Percentiles rank a stretch among this genome's conserved stretches.
Evolutionary conservation across 306 rosid genomes (phyloP).

Genomic region (Malus fusca): DNA sequence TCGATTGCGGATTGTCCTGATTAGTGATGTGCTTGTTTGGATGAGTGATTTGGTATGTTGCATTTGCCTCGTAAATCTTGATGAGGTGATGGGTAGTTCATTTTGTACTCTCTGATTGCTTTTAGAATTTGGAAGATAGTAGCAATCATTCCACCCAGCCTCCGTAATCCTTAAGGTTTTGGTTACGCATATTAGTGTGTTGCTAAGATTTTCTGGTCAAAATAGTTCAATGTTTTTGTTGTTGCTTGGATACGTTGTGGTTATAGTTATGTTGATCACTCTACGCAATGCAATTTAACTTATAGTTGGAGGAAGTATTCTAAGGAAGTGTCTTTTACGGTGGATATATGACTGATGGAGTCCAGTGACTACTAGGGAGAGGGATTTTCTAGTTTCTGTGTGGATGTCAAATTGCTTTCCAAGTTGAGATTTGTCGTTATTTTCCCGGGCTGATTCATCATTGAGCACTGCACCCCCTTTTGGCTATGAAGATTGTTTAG

Average conservation of each 20-base stretch:
- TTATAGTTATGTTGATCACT: background rate
- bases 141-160: background rate
- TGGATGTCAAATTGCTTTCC: background rate
- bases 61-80: background rate
- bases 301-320: background rate
- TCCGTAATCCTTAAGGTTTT: background rate
- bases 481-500: too few relatives aligned
- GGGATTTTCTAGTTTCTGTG: background rate
- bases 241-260: background rate
- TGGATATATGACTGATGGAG: background rate
- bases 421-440: background rate
- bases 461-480: background rate
- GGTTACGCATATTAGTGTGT: background rate
- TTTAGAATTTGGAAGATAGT: background rate
- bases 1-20: background rate
- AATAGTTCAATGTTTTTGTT: background rate
- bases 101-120: background rate
- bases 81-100: background rate
- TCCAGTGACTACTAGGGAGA: background rate
- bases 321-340: background rate
- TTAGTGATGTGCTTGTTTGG: background rate
- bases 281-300: background rate
- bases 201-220: background rate
- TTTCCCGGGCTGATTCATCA: background rate
- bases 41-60: background rate